phyloP scores from a whole-genome alignment of 345 rosid genomes.

The Trapa bicornis region DNA sequence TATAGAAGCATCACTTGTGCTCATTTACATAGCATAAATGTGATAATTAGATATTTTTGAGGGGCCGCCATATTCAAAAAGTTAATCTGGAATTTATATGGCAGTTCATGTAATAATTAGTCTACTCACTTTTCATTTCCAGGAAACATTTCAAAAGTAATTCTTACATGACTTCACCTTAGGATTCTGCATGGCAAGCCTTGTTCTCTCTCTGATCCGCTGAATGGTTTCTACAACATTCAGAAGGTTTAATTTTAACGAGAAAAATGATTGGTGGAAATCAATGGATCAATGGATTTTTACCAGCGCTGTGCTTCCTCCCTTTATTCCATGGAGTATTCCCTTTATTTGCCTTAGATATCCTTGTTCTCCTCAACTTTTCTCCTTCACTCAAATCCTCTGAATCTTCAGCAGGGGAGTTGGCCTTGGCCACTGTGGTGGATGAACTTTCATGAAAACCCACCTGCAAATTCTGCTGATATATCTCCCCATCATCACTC shows the following conservation, averaged over 20 bases:
- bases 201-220: conserved; percentile 76
- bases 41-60: not conserved
- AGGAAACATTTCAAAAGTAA: conserved; percentile 10
- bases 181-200: conserved; percentile 94
- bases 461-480: conserved; percentile 11
- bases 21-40: not conserved
- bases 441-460: conserved; percentile 19
- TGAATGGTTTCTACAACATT: conserved; percentile 58
- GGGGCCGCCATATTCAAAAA: not conserved
- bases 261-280: not conserved
- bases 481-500: conserved; percentile 13
- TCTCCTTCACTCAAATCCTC: conserved; percentile 50
- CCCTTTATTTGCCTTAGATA: conserved; percentile 88
- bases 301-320: conserved; percentile 88
- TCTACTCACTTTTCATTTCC: not conserved
- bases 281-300: not conserved
- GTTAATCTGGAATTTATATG: not conserved
- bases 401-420: conserved; percentile 16
- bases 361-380: conserved; percentile 60
- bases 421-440: conserved; percentile 5
- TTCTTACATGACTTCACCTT: conserved; percentile 93
- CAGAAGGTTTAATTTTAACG: conserved; percentile 1
- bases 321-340: conserved; percentile 97
- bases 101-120: not conserved
- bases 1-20: too few relatives aligned